These are phyloP conservation scores for Malus hybrid DNA, from an alignment of 331 rosid species.

Conservation along the genomic window DNA sequence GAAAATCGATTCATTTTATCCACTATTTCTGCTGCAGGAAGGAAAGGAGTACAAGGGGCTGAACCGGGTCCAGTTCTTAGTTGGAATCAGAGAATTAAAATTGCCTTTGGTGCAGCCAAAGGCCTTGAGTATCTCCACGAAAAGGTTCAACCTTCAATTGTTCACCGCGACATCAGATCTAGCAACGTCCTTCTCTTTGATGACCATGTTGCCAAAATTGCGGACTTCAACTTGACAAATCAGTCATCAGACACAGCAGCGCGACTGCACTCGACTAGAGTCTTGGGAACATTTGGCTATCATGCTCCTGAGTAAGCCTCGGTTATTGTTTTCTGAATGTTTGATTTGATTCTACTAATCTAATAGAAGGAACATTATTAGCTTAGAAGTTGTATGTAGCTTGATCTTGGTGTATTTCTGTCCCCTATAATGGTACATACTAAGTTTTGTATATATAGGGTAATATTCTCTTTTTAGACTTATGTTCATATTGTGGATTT, in stretches of 20 bases:
- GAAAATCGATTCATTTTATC: neutral
- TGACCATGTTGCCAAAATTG: slow-evolving; percentile 65
- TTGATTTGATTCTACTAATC: neutral
- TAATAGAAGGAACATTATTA: too few species aligned
- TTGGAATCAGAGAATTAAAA: slow-evolving; percentile 82
- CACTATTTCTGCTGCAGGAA: slow-evolving; percentile 41
- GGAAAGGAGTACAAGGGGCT: slow-evolving; percentile 96
- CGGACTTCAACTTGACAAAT: slow-evolving; percentile 87
- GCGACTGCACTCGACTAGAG: slow-evolving; percentile 89
- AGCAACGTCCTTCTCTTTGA: slow-evolving; percentile 85
- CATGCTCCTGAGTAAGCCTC: slow-evolving; percentile 88
- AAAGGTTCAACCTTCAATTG: slow-evolving; percentile 83
- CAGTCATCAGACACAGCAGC: slow-evolving; percentile 93
- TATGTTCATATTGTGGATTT: neutral
- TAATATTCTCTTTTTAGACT: neutral
- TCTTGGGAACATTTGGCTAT: slow-evolving; percentile 90
- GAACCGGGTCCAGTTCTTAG: slow-evolving; percentile 85
- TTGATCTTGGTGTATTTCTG: too few species aligned
- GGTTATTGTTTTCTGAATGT: neutral
- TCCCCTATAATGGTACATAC: too few species aligned
- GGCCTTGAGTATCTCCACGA: slow-evolving; percentile 91
- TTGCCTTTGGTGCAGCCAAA: slow-evolving; percentile 92
- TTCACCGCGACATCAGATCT: slow-evolving; percentile 89
- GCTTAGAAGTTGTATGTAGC: too few species aligned
- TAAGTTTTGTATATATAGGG: too few species aligned